Base-by-base conservation (phyloP, 2,329 filamentous ascomycete species). In the Talaromyces marneffei region DNA sequence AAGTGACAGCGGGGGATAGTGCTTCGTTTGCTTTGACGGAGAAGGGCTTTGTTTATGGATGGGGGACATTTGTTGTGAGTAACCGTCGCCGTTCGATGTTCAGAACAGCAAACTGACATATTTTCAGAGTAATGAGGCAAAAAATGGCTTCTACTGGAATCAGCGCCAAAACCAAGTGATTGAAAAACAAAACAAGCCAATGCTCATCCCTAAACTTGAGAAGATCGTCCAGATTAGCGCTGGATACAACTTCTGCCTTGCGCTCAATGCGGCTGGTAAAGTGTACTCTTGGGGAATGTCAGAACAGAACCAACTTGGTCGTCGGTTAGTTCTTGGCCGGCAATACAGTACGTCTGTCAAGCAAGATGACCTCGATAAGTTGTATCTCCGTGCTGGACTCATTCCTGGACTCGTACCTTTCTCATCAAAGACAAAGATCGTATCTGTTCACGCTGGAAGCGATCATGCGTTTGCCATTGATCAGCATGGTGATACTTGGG, bases 21-120 rank as follows among this genome's bases (percentile, higher is more conserved):
- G 85, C 87, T 50, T 89, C 85, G 2, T 92, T 93, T 73, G 89
- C 83, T 9, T 80, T 94, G 35, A 93, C 90, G 10, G 83, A 86
- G 50, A 85, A 89, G 62, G 90, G 90, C 18, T 80, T 83, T 56
- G 87, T 94, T 31, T 94, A 91, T 69, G 90, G 90, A 62, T 94
- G 90, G 89, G 90, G 90, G 40, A 91, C 89, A 12, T 94, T 94
- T 79, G 42, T 50, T 35, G 56, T 58, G 10, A 50, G 56, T 27
- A 27, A n/a, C 18, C 8, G 8, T 18, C 27, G 12, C 9, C 27
- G 12, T 12, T 50, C 16, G 46, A 27, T 6, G 9, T 27, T n/a
- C 16, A n/a, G 16, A 27, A n/a, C 14, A 25, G 14, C 25, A 29
- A n/a, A 31, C 14, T 52, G 16, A 31, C 5, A 31, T 18, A 52